A percentile compares a stretch with the other conserved stretches of the same genome.
Conservation (phyloP, 345 rosid species). For the Salix purpurea region DNA sequence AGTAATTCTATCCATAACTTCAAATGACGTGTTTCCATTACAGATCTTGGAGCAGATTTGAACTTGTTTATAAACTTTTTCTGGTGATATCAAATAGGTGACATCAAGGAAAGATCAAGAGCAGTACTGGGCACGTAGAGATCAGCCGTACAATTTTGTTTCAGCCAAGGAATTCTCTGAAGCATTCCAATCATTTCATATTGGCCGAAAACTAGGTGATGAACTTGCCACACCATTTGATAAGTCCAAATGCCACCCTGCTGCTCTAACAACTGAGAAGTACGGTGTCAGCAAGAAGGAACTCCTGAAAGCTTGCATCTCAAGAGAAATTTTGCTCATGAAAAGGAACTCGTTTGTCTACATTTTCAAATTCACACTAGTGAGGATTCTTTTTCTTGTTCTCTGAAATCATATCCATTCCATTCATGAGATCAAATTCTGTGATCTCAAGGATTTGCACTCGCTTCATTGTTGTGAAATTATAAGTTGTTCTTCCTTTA, state of each 20-base stretch:
- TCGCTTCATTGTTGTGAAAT: background rate
- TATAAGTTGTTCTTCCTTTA: background rate
- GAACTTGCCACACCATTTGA: slow-evolving; percentile 67
- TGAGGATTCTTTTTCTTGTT: slow-evolving; percentile 7
- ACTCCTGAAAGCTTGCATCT: slow-evolving; percentile 63
- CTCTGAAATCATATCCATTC: background rate
- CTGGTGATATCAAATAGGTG: slow-evolving; percentile 30
- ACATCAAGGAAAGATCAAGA: slow-evolving; percentile 81
- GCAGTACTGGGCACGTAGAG: slow-evolving; percentile 65
- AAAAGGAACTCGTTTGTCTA: slow-evolving; percentile 85
- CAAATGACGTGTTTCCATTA: background rate
- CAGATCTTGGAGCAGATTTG: background rate
- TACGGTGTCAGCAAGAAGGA: slow-evolving; percentile 63
- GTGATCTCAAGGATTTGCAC: slow-evolving; percentile 2
- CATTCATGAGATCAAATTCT: background rate
- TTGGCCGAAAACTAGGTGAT: slow-evolving; percentile 59
- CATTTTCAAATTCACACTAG: slow-evolving; percentile 52
- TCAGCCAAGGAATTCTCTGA: slow-evolving; percentile 55
- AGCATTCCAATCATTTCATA: slow-evolving; percentile 60
- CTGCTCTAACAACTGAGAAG: slow-evolving; percentile 61
- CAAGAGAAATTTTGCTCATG: slow-evolving; percentile 77
- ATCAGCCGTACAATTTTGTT: slow-evolving; percentile 55
- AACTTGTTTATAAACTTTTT: background rate
- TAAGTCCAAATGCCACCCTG: slow-evolving; percentile 65
- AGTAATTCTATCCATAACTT: slow-evolving; percentile 24